These are phyloP conservation scores for Neocallimastix lanati DNA, from an alignment of 192 early-diverging fungal genomes.

Conservation along the genomic window DNA sequence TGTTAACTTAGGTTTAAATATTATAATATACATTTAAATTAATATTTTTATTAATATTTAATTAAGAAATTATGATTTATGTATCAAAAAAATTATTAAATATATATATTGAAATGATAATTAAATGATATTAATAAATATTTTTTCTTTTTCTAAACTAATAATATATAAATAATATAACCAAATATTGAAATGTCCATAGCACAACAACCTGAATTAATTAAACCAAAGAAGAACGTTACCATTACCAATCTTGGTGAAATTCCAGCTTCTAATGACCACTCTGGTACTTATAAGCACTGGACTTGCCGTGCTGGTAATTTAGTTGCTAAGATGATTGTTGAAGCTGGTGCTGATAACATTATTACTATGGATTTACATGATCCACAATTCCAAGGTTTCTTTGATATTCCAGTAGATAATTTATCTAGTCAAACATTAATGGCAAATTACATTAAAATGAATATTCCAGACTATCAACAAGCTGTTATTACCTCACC, in stretches of 20 bases:
- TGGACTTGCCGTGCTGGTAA: slow-evolving; percentile 51
- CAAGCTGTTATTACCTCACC: slow-evolving; percentile 2
- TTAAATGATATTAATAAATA: neutral
- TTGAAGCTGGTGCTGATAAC: slow-evolving; percentile 1
- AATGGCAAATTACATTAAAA: neutral
- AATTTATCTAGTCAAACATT: neutral
- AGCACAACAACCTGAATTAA: neutral
- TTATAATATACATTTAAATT: neutral
- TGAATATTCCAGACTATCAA: neutral
- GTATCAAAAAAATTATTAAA: too few species aligned
- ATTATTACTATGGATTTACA: slow-evolving; percentile 3
- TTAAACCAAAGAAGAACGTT: neutral
- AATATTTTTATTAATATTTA: too few species aligned
- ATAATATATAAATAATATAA: neutral
- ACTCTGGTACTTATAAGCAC: slow-evolving; percentile 40
- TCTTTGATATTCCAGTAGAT: neutral
- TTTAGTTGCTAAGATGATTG: neutral
- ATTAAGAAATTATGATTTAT: too few species aligned
- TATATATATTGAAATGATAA: too few species aligned
- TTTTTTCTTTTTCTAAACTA: neutral
- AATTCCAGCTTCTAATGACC: neutral
- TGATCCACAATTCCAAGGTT: neutral
- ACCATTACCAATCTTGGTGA: neutral
- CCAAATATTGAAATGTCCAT: neutral
- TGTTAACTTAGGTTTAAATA: neutral